phyloP scores from a whole-genome alignment of 2,329 filamentous ascomycete species.

The Helotiales sp. region DNA sequence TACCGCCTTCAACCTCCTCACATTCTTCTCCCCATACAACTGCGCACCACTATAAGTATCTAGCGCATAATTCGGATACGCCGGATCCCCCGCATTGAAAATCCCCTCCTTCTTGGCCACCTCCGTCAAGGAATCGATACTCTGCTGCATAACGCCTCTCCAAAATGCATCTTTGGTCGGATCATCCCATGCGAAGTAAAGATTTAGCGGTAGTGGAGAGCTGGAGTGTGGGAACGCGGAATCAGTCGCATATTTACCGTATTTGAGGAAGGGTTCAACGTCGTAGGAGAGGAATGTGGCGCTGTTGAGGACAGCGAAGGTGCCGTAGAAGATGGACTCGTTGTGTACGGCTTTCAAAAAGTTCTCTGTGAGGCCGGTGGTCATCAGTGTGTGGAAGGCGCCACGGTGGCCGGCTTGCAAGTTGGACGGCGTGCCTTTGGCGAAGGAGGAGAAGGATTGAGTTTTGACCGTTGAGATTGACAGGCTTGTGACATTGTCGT shows the following conservation, averaged over 20 bases:
- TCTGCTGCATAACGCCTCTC: constrained; percentile 35
- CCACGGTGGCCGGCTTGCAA: constrained; percentile 34
- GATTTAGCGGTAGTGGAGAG: constrained; percentile 38
- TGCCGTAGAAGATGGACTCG: constrained; percentile 32
- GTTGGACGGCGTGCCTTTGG: constrained; percentile 29
- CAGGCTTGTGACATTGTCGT: background rate
- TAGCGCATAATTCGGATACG: constrained; percentile 16
- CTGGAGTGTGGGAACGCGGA: constrained; percentile 42
- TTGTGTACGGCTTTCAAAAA: constrained; percentile 35
- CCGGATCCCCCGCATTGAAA: constrained; percentile 23
- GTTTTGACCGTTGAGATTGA: background rate
- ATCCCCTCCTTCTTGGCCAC: constrained; percentile 41
- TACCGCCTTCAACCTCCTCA: constrained; percentile 36
- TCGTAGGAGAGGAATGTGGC: constrained; percentile 38
- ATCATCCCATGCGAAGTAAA: constrained; percentile 40
- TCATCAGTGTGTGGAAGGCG: constrained; percentile 40
- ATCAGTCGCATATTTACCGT: constrained; percentile 41
- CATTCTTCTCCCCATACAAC: constrained; percentile 44
- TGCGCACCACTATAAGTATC: constrained; percentile 31
- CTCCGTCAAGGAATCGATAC: constrained; percentile 36
- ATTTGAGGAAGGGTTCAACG: constrained; percentile 42
- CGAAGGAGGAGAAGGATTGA: constrained; percentile 20
- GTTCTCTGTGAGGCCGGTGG: constrained; percentile 32
- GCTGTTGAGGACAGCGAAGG: constrained; percentile 23
- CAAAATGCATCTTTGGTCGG: constrained; percentile 40